These are phyloP conservation scores for Irpex rosettiformis DNA, from an alignment of 1,284 basidiomycete species.

Conservation along the genomic window DNA sequence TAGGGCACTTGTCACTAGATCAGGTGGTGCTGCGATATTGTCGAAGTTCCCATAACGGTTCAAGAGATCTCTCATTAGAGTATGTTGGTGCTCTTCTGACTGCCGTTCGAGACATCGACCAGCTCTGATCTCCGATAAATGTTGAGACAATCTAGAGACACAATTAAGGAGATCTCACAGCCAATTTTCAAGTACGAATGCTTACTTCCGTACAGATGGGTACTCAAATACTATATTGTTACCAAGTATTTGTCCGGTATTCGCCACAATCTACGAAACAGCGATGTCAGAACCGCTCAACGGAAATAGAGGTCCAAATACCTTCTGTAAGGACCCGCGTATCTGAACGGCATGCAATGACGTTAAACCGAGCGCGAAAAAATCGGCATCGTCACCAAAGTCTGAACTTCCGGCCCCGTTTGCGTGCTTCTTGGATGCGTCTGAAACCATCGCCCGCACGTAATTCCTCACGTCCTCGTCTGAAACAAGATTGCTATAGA, in stretches of 20 bases:
- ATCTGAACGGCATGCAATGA: constrained; percentile 9
- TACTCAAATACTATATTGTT: constrained; percentile 11
- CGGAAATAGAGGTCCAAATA: neutral
- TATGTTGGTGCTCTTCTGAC: constrained; percentile 2
- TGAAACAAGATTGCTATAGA: neutral
- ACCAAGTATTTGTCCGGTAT: neutral
- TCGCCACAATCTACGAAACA: neutral
- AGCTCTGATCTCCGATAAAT: neutral
- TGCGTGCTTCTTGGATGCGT: neutral
- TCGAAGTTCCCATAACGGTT: neutral
- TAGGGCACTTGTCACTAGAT: neutral
- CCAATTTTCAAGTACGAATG: neutral
- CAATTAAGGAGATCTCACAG: neutral
- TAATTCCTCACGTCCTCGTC: neutral
- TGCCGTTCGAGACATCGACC: neutral
- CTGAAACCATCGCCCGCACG: neutral
- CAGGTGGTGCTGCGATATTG: too few relatives aligned
- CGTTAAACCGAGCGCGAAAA: constrained; percentile 8
- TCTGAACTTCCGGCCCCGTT: neutral
- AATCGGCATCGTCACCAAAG: constrained; percentile 7
- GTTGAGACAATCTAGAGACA: neutral
- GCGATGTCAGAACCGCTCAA: neutral
- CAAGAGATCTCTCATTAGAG: constrained; percentile 5
- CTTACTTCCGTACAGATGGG: constrained; percentile 10
- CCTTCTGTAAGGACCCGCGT: constrained; percentile 7